phyloP scores from a whole-genome alignment of 2,329 filamentous ascomycete genomes.

The Fusarium sp. region DNA sequence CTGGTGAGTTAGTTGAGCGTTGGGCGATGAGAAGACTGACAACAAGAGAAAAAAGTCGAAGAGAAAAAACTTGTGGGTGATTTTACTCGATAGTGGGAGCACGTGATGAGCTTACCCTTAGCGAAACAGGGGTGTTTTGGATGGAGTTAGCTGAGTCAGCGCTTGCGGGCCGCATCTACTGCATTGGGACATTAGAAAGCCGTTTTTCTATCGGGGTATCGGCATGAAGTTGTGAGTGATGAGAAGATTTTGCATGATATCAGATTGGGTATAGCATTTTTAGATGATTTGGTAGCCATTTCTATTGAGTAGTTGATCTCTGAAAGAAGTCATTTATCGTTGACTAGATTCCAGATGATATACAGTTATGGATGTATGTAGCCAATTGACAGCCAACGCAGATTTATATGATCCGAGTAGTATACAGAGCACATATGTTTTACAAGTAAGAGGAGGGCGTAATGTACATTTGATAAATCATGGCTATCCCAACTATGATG shows the following conservation, averaged over 20 bases:
- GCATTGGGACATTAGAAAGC: neutral
- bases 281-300: too few species aligned
- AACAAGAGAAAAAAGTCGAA: constrained; percentile 10
- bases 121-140: neutral
- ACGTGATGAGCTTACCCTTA: constrained; percentile 48
- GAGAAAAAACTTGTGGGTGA: constrained; percentile 40
- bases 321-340: neutral
- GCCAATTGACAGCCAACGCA: neutral
- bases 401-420: constrained; percentile 1
- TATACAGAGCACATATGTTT: constrained; percentile 21
- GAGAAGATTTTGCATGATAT: constrained; percentile 5
- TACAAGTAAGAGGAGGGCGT: constrained; percentile 35
- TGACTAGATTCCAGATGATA: neutral
- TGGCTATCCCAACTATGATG: constrained; percentile 38
- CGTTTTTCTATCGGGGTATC: neutral
- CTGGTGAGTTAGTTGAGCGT: constrained; percentile 45
- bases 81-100: constrained; percentile 44
- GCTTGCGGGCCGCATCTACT: constrained; percentile 10
- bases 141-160: neutral
- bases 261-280: neutral
- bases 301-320: neutral
- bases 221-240: neutral
- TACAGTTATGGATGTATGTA: neutral
- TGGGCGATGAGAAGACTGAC: constrained; percentile 46
- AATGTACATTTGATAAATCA: constrained; percentile 29